phyloP scores from a whole-genome alignment of 2,329 filamentous ascomycete genomes.

The Bipolaris bicolor region DNA sequence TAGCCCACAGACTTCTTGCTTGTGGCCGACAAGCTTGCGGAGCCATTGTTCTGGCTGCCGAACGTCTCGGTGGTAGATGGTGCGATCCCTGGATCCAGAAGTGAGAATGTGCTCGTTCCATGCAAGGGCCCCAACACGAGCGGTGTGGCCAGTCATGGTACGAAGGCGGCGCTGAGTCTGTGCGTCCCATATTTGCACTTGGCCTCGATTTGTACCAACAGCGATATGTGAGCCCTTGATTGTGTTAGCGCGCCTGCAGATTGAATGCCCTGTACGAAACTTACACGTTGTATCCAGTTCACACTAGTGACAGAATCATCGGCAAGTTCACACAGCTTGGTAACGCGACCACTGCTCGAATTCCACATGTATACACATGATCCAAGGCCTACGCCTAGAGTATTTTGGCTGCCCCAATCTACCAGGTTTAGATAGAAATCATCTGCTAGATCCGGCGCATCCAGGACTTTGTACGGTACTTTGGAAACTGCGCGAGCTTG shows the following conservation, averaged over 20 bases:
- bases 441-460: slow-evolving; percentile 93
- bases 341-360: slow-evolving; percentile 86
- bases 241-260: slow-evolving; percentile 14
- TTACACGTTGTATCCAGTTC: slow-evolving; percentile 90
- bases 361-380: slow-evolving; percentile 99
- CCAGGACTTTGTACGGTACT: slow-evolving; percentile 95
- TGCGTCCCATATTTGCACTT: slow-evolving; percentile 98
- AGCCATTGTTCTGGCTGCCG: slow-evolving; percentile 90
- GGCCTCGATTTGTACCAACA: slow-evolving; percentile 90
- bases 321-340: slow-evolving; percentile 88
- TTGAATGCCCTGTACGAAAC: slow-evolving; percentile 16
- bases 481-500: slow-evolving; percentile 91
- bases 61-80: slow-evolving; percentile 95
- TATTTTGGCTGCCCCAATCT: slow-evolving; percentile 95
- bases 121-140: slow-evolving; percentile 87
- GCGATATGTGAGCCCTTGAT: slow-evolving; percentile 83
- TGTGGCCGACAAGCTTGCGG: slow-evolving; percentile 86
- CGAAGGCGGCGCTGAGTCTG: slow-evolving; percentile 82
- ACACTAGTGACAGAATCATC: slow-evolving; percentile 97
- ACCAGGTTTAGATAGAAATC: slow-evolving; percentile 98
- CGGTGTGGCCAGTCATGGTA: slow-evolving; percentile 96
- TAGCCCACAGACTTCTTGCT: slow-evolving; percentile 95
- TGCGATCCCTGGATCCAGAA: slow-evolving; percentile 89
- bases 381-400: slow-evolving; percentile 89
- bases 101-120: slow-evolving; percentile 99